A percentile compares a stretch with the other conserved stretches of the same genome.
Conservation (phyloP, 2,329 filamentous ascomycete genomes). For the Fusarium sp. region DNA sequence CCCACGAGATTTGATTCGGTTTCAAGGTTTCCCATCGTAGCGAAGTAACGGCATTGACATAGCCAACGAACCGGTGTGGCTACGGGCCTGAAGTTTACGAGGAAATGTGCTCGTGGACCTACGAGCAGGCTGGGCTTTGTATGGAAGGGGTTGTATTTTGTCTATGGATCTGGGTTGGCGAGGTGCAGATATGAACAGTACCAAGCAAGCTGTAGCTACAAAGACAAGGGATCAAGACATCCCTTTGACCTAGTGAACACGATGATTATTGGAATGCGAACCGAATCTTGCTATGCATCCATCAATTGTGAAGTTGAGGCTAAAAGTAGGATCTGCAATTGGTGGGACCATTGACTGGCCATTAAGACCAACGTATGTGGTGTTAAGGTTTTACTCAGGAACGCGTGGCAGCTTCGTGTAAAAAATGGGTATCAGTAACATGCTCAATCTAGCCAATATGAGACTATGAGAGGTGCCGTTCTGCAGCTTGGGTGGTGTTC, state of each 20-base stretch:
- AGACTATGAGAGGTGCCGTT: not conserved
- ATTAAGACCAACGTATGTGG: not conserved
- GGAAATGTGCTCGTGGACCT: slow-evolving; percentile 17
- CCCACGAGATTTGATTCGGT: slow-evolving; percentile 14
- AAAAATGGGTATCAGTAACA: slow-evolving; percentile 28
- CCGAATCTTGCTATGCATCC: not conserved
- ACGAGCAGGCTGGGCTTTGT: slow-evolving; percentile 14
- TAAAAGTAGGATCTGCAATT: slow-evolving; percentile 18
- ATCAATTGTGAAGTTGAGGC: not conserved
- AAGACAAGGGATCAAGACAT: slow-evolving; percentile 24
- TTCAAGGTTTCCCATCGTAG: slow-evolving; percentile 11
- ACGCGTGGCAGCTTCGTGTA: slow-evolving; percentile 23
- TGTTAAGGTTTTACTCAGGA: slow-evolving; percentile 23
- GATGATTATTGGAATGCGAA: slow-evolving; percentile 43
- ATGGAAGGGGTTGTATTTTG: slow-evolving; percentile 18
- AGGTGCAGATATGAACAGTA: slow-evolving; percentile 34
- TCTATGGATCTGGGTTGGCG: slow-evolving; percentile 21
- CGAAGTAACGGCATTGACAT: slow-evolving; percentile 18
- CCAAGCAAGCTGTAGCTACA: slow-evolving; percentile 33
- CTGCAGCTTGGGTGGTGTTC: not conserved
- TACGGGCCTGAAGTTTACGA: slow-evolving; percentile 21
- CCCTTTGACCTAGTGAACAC: slow-evolving; percentile 38
- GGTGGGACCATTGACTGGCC: not conserved
- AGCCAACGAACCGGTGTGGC: slow-evolving; percentile 5
- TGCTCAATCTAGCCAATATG: slow-evolving; percentile 21